Evolutionary conservation across 1,284 basidiomycete species (phyloP).

Genomic region (Mycena citricolor): DNA sequence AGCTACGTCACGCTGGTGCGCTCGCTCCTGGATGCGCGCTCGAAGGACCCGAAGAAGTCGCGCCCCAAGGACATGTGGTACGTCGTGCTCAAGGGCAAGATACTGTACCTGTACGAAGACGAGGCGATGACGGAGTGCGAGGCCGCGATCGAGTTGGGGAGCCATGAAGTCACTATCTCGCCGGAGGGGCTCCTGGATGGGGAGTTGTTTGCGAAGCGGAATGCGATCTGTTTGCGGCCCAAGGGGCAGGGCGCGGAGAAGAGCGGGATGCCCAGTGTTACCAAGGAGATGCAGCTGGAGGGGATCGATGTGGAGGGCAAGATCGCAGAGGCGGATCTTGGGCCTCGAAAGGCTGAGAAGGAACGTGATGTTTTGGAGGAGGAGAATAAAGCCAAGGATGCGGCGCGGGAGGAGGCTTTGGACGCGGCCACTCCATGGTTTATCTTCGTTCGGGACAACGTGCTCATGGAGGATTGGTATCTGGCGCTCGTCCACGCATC

Average conservation of each 20-base stretch:
- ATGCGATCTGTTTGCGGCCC: slow-evolving; percentile 78
- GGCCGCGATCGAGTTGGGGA: slow-evolving; percentile 77
- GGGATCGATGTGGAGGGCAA: slow-evolving; percentile 42
- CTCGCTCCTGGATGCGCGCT: slow-evolving; percentile 52
- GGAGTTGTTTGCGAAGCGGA: slow-evolving; percentile 86
- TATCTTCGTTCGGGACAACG: slow-evolving; percentile 81
- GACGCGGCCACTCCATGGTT: slow-evolving; percentile 74
- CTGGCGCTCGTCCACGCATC: slow-evolving; percentile 80
- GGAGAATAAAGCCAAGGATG: slow-evolving; percentile 45
- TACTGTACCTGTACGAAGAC: slow-evolving; percentile 90
- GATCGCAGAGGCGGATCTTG: slow-evolving; percentile 33
- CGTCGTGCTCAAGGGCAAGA: slow-evolving; percentile 83
- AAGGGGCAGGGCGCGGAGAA: slow-evolving; percentile 34
- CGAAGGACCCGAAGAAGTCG: slow-evolving; percentile 75
- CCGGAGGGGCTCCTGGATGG: slow-evolving; percentile 76
- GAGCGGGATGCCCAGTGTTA: slow-evolving; percentile 48
- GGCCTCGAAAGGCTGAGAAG: slow-evolving; percentile 39
- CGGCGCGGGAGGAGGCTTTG: slow-evolving; percentile 49
- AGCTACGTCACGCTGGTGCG: slow-evolving; percentile 21
- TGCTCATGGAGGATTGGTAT: slow-evolving; percentile 97
- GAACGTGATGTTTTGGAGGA: slow-evolving; percentile 46
- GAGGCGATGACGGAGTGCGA: slow-evolving; percentile 85
- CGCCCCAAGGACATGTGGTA: slow-evolving; percentile 89
- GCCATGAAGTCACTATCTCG: slow-evolving; percentile 73
- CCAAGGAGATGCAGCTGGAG: slow-evolving; percentile 52